Base-by-base conservation (phyloP, 495 filamentous ascomycete species). In the Aspergillus nanangensis region DNA sequence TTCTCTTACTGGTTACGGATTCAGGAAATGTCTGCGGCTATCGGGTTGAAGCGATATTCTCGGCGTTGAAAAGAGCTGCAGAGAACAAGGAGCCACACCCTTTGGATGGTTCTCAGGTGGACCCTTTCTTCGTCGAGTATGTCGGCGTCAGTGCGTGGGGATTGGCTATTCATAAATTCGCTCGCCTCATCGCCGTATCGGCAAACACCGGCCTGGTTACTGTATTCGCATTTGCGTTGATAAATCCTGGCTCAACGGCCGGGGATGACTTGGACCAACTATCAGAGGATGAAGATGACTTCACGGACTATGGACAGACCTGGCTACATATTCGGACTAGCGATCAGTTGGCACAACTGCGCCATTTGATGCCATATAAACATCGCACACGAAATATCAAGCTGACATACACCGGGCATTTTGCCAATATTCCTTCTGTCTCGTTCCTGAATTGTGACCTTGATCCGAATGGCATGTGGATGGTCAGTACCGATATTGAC, bases 21-120 rank as follows among this genome's bases (percentile, higher is more conserved):
- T 90, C 96, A 51, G 93, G 93, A 4, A 92, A 98, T 63, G 82
- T 94, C 8, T 76, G 86, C 27, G 90, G 80, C 4, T 95, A 91
- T 61, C 82, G 86, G 50, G 86, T 84, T 1, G 74, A 75, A 24
- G 66, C 69, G 4, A 78, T 86, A 4, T 65, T 62, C 22, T 71
- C 66, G 4, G 69, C 67, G 13, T 47, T 82, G 17, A 62, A 66
- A 23, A 58, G 58, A 41, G 60, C 62, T 15, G 46, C 41, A 8
- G 50, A 50, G 27, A 38, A 45, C 24, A 57, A 55, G 5, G 53
- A 67, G 17, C 44, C 50, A 5, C 47, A 48, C 9, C 63, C 60
- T 3, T 48, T 64, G 23, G 48, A 65, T 43, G 56, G 60, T 8
- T 32, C 61, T 13, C 54, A 63, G 41, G 52, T 71, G 13, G 58